Conservation (phyloP, 805 yeast species). For the Starmerella sp. region DNA sequence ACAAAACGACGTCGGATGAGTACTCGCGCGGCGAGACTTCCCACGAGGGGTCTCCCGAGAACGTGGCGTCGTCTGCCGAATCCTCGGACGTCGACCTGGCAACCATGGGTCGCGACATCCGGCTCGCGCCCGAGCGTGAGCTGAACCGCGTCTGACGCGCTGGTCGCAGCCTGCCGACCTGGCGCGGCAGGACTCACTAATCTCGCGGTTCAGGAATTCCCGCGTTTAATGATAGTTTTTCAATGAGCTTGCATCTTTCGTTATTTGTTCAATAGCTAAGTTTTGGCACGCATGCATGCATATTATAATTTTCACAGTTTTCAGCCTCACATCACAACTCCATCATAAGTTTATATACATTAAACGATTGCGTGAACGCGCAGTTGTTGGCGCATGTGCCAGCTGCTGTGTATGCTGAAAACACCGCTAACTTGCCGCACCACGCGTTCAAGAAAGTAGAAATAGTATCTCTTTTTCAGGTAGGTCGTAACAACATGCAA, state of each 20-base stretch:
- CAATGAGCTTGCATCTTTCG: not conserved
- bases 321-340: too few relatives aligned
- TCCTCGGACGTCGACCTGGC: not conserved
- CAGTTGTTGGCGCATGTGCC: too few relatives aligned
- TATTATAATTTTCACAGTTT: not conserved
- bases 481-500: too few relatives aligned
- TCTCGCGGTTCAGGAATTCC: not conserved
- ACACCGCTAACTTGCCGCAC: too few relatives aligned
- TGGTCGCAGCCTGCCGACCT: too few relatives aligned
- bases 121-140: not conserved
- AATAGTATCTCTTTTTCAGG: too few relatives aligned
- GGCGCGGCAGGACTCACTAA: not conserved
- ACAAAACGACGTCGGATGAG: not conserved
- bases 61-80: not conserved
- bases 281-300: not conserved
- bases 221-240: not conserved
- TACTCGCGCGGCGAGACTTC: not conserved
- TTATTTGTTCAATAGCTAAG: not conserved
- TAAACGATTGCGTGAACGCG: too few relatives aligned
- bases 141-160: not conserved
- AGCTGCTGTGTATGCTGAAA: too few relatives aligned
- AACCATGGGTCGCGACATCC: not conserved
- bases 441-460: too few relatives aligned
- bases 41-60: not conserved
- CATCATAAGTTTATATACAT: too few relatives aligned